Percentiles rank a stretch among this genome's conserved stretches.
phyloP scores from a whole-genome alignment of 352 stramenopile species.

The Blastocystis sp. region DNA sequence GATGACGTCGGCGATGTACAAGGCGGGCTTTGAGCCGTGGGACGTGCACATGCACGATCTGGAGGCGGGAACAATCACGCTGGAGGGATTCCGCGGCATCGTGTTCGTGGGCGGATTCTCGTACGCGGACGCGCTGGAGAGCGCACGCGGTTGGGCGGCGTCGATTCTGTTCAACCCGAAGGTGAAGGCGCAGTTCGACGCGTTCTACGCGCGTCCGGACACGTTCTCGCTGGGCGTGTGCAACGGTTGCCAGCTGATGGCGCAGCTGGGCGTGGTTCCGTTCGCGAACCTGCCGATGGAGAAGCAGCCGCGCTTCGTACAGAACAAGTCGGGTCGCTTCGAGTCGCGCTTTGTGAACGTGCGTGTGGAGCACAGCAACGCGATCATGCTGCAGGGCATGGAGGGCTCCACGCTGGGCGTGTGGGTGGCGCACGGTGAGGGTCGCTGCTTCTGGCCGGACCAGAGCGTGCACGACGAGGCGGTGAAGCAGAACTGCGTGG shows the following conservation, averaged over 20 bases:
- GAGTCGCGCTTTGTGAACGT: constrained; percentile 91
- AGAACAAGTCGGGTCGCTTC: constrained; percentile 89
- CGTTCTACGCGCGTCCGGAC: constrained; percentile 82
- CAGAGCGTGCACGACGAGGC: constrained; percentile 74
- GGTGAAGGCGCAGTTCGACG: constrained; percentile 85
- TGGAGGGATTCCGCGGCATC: constrained; percentile 87
- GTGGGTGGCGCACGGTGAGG: constrained; percentile 88
- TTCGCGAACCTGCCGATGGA: constrained; percentile 64
- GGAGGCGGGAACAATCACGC: constrained; percentile 73
- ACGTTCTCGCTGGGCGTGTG: constrained; percentile 98
- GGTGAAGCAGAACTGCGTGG: constrained; percentile 76
- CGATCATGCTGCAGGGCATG: constrained; percentile 94
- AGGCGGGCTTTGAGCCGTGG: constrained; percentile 93
- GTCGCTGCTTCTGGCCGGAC: constrained; percentile 86
- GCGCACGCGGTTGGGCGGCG: constrained; percentile 91
- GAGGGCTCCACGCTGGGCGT: constrained; percentile 85
- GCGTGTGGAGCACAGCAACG: constrained; percentile 78
- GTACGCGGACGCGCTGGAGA: constrained; percentile 94
- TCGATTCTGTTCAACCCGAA: constrained; percentile 90
- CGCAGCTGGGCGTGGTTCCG: constrained; percentile 90
- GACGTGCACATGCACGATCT: constrained; percentile 90
- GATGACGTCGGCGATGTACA: constrained; percentile 89
- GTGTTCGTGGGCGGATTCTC: constrained; percentile 96
- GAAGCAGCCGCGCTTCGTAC: constrained; percentile 82
- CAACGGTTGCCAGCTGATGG: constrained; percentile 99